Percentiles rank a stretch among this genome's conserved stretches.
These are phyloP conservation scores for Hericium rajendrae DNA, from an alignment of 768 basidiomycete genomes.

Conservation along the genomic window DNA sequence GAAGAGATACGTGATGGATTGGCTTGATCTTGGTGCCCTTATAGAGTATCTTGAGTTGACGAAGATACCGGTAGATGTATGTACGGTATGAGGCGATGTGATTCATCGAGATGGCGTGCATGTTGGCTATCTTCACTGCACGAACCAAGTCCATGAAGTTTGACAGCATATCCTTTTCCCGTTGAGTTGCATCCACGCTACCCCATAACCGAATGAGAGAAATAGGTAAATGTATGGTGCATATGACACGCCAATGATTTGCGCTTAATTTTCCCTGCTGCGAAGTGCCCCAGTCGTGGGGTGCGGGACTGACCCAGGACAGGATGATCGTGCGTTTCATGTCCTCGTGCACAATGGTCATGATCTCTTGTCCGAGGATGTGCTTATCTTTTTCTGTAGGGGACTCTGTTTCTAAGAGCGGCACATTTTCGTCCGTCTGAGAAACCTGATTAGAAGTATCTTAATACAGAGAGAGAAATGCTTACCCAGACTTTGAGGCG, in stretches of 20 bases:
- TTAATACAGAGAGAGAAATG: too few species aligned
- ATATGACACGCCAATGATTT: conserved; percentile 26
- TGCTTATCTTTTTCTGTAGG: too few species aligned
- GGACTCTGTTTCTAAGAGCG: too few species aligned
- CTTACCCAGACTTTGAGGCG: conserved; percentile 2
- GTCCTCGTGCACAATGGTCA: conserved; percentile 21
- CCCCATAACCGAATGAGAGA: conserved; percentile 29
- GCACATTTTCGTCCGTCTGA: too few species aligned
- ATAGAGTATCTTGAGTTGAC: conserved; percentile 14
- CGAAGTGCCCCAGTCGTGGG: conserved; percentile 23
- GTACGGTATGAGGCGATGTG: background rate
- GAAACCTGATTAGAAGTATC: too few species aligned
- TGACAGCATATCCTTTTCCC: conserved; percentile 12
- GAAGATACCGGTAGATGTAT: conserved; percentile 17
- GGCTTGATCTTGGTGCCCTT: too few species aligned
- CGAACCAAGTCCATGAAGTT: conserved; percentile 25
- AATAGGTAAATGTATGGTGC: conserved; percentile 24
- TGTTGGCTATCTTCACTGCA: conserved; percentile 16
- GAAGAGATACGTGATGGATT: conserved; percentile 25
- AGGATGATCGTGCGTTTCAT: conserved; percentile 22
- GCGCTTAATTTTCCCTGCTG: conserved; percentile 25
- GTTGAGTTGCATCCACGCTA: conserved; percentile 8
- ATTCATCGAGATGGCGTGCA: conserved; percentile 7
- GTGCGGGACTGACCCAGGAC: conserved; percentile 22
- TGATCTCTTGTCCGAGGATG: conserved; percentile 23